Evolutionary conservation across 768 basidiomycete species (phyloP), one percentile per base, ranked within the genome.

Genomic region (Brasilioporus rufonigricans): DNA sequence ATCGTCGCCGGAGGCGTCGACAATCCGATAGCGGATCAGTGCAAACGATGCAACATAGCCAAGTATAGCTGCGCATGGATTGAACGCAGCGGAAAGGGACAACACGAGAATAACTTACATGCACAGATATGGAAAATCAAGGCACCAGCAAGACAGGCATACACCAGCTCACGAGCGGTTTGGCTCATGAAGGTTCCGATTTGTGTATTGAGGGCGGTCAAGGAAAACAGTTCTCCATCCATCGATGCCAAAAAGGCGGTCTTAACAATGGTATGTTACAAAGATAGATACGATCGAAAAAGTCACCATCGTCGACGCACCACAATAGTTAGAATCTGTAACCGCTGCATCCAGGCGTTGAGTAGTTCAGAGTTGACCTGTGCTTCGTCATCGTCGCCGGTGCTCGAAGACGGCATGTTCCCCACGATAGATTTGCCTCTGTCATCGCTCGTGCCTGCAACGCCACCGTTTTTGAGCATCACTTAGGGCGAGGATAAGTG

Each of bases 121-220:
- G 69, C 63, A 57, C 60, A 69, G 10, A 72, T 45, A 26, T 72
- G 69, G 44, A 71, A 67, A 32, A 72, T 46, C 39, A 71, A 48
- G 23, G 71, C 69, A 5, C 71, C 71, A 7, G 67, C 40, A 44
- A 71, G 65, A 49, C 65, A 67, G 13, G 61, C 32, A 55, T 71
- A 69, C 23, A 72, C 49, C 16, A 71, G 27, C 24, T 71, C 60
- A 33, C 62, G 64, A 18, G 58, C 31, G 1, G 48, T n/a, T 0
- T 26, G 23, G 40, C 56, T 41, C 5, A 59, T 3, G 23, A 60
- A 14, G 14, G 33, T 1, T 13, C 59, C 61, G 3, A 63, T 58
- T 8, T 62, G 56, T 6, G 65, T 71, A 24, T 66, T 53, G 23
- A 63, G 55, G 33, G 53, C 29, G 4, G 63, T 69, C 49, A 71